Base-by-base conservation (phyloP, 768 basidiomycete genomes). In the Dioszegia crocea region DNA sequence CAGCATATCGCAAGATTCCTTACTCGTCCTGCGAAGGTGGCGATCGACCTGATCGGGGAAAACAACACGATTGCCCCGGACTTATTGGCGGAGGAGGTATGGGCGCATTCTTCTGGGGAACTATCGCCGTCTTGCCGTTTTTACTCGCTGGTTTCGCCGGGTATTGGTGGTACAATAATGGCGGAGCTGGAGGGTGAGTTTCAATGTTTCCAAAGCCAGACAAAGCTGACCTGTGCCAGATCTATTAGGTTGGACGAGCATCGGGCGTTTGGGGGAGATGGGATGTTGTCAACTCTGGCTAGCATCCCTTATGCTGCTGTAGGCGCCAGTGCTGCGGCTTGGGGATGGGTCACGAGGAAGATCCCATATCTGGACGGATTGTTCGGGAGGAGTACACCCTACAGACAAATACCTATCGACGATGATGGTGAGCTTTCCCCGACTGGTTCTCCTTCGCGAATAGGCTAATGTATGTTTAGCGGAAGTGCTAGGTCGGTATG, bases 261-360 rank as follows among this genome's bases (percentile, higher is more conserved):
- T 53, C 68, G 77, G 19, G 74, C 76, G 9, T 78, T 78, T 46
- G 74, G 76, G 9, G 70, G 75, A 21, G 71, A 62, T 19, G 81
- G 83, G 16, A 59, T 80, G 0, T 58, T 92, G 57, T 85, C 81
- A 21, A 92, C 89, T 2, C 70, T 96, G 40, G 90, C 89, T 1
- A 90, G 88, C 10, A 83, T 97, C 2, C 93, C 93, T 0, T 93
- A 87, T 86, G 93, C 88, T 81, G 73, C 94, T 49, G 67, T 96
- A 41, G 93, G 92, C 21, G 65, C 92, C 23, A 83, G 81, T 0
- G 84, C 87, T 26, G 67, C 61, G 10, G 74, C 61, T 19, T 69
- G 65, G 68, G 66, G 66, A 24, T 73, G 71, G 66, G 58, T 74
- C 11, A 53, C 63, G 14, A 66, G 70, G 49, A 67, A 65, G 46